phyloP scores from a whole-genome alignment of 1,284 basidiomycete genomes.

The Sanguinoderma infundibulare region DNA sequence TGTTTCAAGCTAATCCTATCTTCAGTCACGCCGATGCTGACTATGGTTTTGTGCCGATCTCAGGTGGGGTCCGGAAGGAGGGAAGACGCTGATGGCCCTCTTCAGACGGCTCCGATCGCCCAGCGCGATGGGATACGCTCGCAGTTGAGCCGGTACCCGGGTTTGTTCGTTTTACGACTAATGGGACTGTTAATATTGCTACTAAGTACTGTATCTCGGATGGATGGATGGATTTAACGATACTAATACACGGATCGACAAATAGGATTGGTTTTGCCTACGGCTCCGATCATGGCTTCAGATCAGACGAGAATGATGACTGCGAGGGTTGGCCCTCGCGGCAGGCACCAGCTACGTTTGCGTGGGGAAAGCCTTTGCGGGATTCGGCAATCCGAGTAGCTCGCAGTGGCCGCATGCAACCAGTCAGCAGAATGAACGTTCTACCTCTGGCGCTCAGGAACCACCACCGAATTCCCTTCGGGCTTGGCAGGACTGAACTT shows the following conservation, averaged over 20 bases:
- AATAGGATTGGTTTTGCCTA: background rate
- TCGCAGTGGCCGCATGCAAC: too few relatives aligned
- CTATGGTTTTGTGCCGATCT: background rate
- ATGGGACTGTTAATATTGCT: too few relatives aligned
- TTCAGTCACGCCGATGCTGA: background rate
- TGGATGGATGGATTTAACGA: background rate
- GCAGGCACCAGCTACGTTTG: too few relatives aligned
- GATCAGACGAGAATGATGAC: too few relatives aligned
- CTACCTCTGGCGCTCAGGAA: too few relatives aligned
- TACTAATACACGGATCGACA: background rate
- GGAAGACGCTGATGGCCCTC: slow-evolving; percentile 65
- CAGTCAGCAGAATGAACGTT: too few relatives aligned
- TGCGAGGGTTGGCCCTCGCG: too few relatives aligned
- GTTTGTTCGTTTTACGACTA: background rate
- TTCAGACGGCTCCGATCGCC: slow-evolving; percentile 71
- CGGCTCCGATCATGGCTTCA: background rate
- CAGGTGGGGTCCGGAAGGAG: slow-evolving; percentile 73
- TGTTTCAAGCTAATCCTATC: background rate
- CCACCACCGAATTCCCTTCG: too few relatives aligned
- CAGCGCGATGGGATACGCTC: slow-evolving; percentile 26
- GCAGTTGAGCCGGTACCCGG: slow-evolving; percentile 5
- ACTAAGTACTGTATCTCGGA: background rate
- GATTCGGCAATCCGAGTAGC: too few relatives aligned
- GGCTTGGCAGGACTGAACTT: too few relatives aligned
- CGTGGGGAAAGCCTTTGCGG: too few relatives aligned